Base-by-base conservation (phyloP, 768 basidiomycete species). In the Baorangia bicolor region DNA sequence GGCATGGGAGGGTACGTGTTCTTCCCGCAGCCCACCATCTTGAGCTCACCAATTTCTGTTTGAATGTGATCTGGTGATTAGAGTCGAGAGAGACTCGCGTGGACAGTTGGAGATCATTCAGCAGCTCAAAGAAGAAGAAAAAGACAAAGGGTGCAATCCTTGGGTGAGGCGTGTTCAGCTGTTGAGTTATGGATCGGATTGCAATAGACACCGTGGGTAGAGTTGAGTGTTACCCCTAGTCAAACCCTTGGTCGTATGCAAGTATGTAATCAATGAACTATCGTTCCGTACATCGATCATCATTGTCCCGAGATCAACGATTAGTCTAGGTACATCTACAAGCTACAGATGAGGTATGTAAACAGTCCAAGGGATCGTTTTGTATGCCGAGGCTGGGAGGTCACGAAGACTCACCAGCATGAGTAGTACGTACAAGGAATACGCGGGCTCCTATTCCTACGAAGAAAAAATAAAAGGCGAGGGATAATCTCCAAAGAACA, bases 11-110 rank as follows among this genome's bases (percentile, higher is more conserved):
- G 92, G 93, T 93, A 60, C 35, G 74, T 64, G 10, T 41, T 41
- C 25, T 28, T 49, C 9, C 30, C 5, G 4, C 14, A 21, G 4
- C 39, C 28, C 43, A 21, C 7, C 14, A 25, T 38, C 20, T 21
- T 16, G n/a, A 43, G 7, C 30, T 28, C 11, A 42, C 33, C 12
- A 0, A 5, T 27, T 21, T 18, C 12, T 46, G 4, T 40, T 14
- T 56, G 31, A 28, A 44, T 35, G 21, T 52, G 21, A 5, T 33
- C n/a, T 37, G 27, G 54, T 47, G 46, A 1, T 48, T 66, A 90
- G 88, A 87, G 55, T 84, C 75, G 31, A 79, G 92, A 60, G 92
- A 94, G 57, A 77, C 88, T 61, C 86, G 92, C 31, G 92, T 94
- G 30, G 91, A 81, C 63, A 90, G 86, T 65, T 94, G 92, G 92